These are phyloP conservation scores for Schizochytrium sp. DNA, from an alignment of 108 stramenopile species.

Conservation along the genomic window DNA sequence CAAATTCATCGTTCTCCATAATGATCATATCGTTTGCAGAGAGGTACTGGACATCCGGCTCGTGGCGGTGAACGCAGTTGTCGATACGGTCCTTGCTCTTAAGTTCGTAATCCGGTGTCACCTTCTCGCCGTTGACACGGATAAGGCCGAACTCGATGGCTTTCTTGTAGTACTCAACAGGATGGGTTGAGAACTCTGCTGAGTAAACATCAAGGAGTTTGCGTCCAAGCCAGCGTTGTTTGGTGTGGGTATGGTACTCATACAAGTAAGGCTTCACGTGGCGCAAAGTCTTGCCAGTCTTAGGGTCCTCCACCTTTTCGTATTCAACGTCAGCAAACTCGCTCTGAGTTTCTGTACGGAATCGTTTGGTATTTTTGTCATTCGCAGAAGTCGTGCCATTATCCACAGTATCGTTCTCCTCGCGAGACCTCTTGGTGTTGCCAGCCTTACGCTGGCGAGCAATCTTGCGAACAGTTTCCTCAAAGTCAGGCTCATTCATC, in stretches of 20 bases:
- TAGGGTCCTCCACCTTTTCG: neutral
- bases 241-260: conserved; percentile 67
- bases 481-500: conserved; percentile 49
- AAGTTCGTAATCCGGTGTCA: conserved; percentile 51
- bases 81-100: conserved; percentile 62
- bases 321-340: conserved; percentile 47
- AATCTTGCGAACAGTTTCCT: neutral
- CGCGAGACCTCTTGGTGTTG: neutral
- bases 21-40: conserved; percentile 74
- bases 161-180: conserved; percentile 69
- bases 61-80: conserved; percentile 74
- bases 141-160: conserved; percentile 67
- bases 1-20: conserved; percentile 75
- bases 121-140: conserved; percentile 67
- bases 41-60: conserved; percentile 72
- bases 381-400: neutral
- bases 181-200: conserved; percentile 71
- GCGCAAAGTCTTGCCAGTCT: conserved; percentile 8
- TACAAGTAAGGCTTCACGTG: conserved; percentile 69
- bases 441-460: neutral
- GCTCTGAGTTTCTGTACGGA: neutral
- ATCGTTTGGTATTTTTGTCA: neutral
- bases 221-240: conserved; percentile 72
- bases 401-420: neutral
- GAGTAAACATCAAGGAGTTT: conserved; percentile 68